Base-by-base conservation (phyloP, 805 yeast genomes). In the Wickerhamiella slavikovae region DNA sequence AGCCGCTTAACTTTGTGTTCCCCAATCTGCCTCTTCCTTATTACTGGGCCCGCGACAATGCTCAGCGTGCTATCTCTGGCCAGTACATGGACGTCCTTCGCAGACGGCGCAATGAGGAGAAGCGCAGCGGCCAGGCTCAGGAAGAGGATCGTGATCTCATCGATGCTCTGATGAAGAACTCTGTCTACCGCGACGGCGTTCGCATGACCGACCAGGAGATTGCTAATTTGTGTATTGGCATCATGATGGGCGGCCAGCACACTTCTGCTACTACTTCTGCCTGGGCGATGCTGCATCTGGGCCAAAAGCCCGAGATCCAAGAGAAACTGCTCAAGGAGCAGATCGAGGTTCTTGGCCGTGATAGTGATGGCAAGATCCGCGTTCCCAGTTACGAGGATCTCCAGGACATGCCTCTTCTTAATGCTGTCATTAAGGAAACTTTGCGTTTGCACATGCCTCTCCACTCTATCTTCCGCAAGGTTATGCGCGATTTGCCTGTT, bases 171-270 rank as follows among this genome's bases (percentile, higher is more conserved):
- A 68, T 89, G 78, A 66, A 69, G 43, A 63, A 60, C 42, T 74
- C 83, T 24, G 70, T 78, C 35, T 89, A 89, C 59, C 83, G 79
- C 52, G 96, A 89, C 49, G 98, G 98, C 43, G 71, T 72, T 28
- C 64, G 65, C 47, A 83, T 89, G 95, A 74, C 93, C 17, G 98
- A 89, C 52, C 72, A 73, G 51, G 93, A 89, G 57, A 80, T 89
- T 47, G 89, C 96, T 29, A 77, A 83, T 55, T 62, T 89, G 52
- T 60, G 82, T 52, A 85, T 89, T 54, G 98, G 96, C 53, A 75
- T 89, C 32, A 63, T 89, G 37, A 89, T 89, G 98, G 98, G 98
- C 45, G 98, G 98, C 38, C 98, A 89, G 60, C 98, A 89, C 54
- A 89, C 98, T 17, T 76, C 93, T 38, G 89, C 96, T 25, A 67